Percentiles rank a stretch among this genome's conserved stretches.
phyloP scores from a whole-genome alignment of 257 asterid species.

The Verbena officinalis region DNA sequence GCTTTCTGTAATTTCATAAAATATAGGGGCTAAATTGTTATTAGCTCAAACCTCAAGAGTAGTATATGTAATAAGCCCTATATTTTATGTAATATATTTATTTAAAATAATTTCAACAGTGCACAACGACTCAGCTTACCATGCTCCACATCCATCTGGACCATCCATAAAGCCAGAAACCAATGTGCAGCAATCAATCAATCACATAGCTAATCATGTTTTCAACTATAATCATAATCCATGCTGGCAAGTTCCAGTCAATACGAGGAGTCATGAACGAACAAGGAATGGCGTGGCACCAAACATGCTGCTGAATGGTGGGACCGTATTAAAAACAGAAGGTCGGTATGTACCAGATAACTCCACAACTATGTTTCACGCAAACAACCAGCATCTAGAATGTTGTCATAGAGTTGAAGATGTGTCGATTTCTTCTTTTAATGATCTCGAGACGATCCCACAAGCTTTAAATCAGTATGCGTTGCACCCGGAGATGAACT shows the following conservation, averaged over 20 bases:
- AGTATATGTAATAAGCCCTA: too few relatives aligned
- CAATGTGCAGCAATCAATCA: slow-evolving; percentile 40
- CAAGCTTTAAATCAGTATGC: slow-evolving; percentile 46
- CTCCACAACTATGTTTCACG: slow-evolving; percentile 45
- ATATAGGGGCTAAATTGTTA: too few relatives aligned
- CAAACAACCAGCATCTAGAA: slow-evolving; percentile 48
- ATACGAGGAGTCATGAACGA: slow-evolving; percentile 41
- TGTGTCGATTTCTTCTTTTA: slow-evolving; percentile 53
- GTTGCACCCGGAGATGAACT: slow-evolving; percentile 48
- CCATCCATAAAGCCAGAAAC: slow-evolving; percentile 51
- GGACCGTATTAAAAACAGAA: slow-evolving; percentile 51
- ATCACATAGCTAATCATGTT: slow-evolving; percentile 38
- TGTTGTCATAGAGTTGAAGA: slow-evolving; percentile 48
- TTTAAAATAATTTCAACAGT: too few relatives aligned
- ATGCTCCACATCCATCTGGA: slow-evolving; percentile 41
- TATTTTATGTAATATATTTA: too few relatives aligned
- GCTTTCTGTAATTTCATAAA: too few relatives aligned
- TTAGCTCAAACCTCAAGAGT: too few relatives aligned
- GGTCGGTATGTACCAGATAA: slow-evolving; percentile 47
- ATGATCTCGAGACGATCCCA: slow-evolving; percentile 53
- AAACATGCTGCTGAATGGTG: slow-evolving; percentile 45
- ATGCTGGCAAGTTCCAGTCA: slow-evolving; percentile 42
- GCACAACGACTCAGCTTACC: slow-evolving; percentile 44
- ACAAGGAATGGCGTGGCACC: slow-evolving; percentile 45
- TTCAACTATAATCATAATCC: slow-evolving; percentile 44